phyloP scores from a whole-genome alignment of 805 yeast genomes.

The Torulaspora quercuum region DNA sequence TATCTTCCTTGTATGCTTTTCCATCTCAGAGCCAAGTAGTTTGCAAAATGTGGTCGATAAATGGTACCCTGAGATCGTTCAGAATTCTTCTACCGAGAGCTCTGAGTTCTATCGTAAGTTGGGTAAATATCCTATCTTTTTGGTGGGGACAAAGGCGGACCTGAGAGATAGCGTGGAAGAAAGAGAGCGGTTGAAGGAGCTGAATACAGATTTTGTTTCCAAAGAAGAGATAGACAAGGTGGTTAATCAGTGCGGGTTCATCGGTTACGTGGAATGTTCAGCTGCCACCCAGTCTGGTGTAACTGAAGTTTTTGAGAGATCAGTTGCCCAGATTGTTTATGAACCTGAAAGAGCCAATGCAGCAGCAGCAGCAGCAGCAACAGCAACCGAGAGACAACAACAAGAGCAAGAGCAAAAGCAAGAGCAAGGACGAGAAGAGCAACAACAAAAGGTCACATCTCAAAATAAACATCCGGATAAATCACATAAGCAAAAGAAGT shows the following conservation, averaged over 20 bases:
- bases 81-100: constrained; percentile 64
- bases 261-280: constrained; percentile 79
- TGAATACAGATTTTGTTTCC: constrained; percentile 59
- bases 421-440: too few species aligned
- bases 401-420: constrained; percentile 2
- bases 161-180: constrained; percentile 76
- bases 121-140: constrained; percentile 47
- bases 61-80: constrained; percentile 83
- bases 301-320: constrained; percentile 77
- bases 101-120: constrained; percentile 19
- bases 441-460: too few species aligned
- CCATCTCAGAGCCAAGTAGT: constrained; percentile 75
- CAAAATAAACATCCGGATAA: too few species aligned
- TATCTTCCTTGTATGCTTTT: constrained; percentile 80
- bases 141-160: constrained; percentile 89
- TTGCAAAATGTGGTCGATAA: constrained; percentile 77
- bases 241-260: constrained; percentile 69
- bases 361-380: constrained; percentile 7
- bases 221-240: constrained; percentile 58
- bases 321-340: constrained; percentile 62
- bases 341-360: constrained; percentile 28
- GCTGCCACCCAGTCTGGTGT: constrained; percentile 88
- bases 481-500: too few species aligned
- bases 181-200: constrained; percentile 58
- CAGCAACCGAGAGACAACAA: constrained; percentile 4